These are phyloP conservation scores for Puccinellia tenuiflora DNA, from an alignment of 176 grass and related monocot genomes.

Conservation along the genomic window DNA sequence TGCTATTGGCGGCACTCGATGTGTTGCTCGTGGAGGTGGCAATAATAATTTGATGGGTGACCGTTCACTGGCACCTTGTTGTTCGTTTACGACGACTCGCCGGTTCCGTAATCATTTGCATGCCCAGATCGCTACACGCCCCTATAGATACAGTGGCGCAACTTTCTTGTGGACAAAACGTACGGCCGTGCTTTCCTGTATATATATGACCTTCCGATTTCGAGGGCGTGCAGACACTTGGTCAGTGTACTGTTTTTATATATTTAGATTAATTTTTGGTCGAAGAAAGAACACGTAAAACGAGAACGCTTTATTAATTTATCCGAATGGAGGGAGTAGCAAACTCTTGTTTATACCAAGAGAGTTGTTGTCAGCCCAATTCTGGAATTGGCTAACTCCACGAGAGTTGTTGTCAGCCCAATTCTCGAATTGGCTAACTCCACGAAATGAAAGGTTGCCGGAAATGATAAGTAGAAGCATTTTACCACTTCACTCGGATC, in stretches of 20 bases:
- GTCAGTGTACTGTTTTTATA: conserved; percentile 37
- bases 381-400: too few relatives aligned
- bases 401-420: too few relatives aligned
- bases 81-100: conserved; percentile 23
- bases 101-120: conserved; percentile 12
- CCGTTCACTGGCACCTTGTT: conserved; percentile 7
- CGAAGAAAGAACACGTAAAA: too few relatives aligned
- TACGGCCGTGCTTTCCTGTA: background rate
- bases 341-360: too few relatives aligned
- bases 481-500: too few relatives aligned
- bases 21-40: background rate
- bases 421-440: too few relatives aligned
- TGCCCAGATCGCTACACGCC: background rate
- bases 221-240: conserved; percentile 1
- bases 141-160: background rate
- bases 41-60: conserved; percentile 40
- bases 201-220: background rate
- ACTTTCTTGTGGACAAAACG: conserved; percentile 26
- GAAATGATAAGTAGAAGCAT: too few relatives aligned
- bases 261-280: too few relatives aligned
- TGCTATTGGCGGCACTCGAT: conserved; percentile 12
- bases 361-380: too few relatives aligned
- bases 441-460: too few relatives aligned
- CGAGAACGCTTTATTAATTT: too few relatives aligned
- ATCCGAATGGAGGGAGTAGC: too few relatives aligned